Percentiles rank a stretch among this genome's conserved stretches.
Conservation (phyloP, 352 stramenopile species). For the Pythium scleroteichum region DNA sequence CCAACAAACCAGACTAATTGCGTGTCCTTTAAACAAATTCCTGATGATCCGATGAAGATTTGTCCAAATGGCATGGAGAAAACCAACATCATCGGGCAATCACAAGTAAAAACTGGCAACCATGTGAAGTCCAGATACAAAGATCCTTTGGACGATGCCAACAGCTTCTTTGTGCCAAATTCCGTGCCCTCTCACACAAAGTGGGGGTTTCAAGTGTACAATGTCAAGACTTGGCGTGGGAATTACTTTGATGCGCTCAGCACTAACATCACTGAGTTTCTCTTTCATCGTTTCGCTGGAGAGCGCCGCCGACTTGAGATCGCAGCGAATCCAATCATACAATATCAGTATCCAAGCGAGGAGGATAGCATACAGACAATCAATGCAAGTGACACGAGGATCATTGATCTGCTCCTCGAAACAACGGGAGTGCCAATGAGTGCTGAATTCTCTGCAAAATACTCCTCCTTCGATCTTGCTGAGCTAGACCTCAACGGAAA, state of each 20-base stretch:
- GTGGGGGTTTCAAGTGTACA: slow-evolving; percentile 82
- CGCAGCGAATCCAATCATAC: slow-evolving; percentile 33
- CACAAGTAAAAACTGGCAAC: slow-evolving; percentile 44
- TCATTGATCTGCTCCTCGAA: slow-evolving; percentile 64
- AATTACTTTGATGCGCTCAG: slow-evolving; percentile 94
- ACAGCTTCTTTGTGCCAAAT: slow-evolving; percentile 87
- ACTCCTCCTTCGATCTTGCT: slow-evolving; percentile 71
- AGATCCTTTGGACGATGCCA: slow-evolving; percentile 87
- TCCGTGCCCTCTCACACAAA: slow-evolving; percentile 82
- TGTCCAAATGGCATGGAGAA: slow-evolving; percentile 61
- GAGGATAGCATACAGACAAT: slow-evolving; percentile 50
- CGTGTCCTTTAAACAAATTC: slow-evolving; percentile 44
- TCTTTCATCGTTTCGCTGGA: slow-evolving; percentile 73
- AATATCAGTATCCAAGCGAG: slow-evolving; percentile 56
- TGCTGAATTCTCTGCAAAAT: slow-evolving; percentile 52
- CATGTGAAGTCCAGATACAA: slow-evolving; percentile 90
- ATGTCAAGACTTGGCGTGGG: slow-evolving; percentile 92
- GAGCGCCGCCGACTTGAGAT: slow-evolving; percentile 50
- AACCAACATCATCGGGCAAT: slow-evolving; percentile 65
- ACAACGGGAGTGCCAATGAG: slow-evolving; percentile 68
- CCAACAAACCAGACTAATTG: slow-evolving; percentile 58
- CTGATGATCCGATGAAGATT: slow-evolving; percentile 30
- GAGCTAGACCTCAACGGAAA: slow-evolving; percentile 68
- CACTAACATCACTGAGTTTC: slow-evolving; percentile 91
- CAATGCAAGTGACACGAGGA: slow-evolving; percentile 48